A percentile compares a stretch with the other conserved stretches of the same genome.
Evolutionary conservation across 441 rosid species (phyloP).

Genomic region (Flueggea neowawraea): DNA sequence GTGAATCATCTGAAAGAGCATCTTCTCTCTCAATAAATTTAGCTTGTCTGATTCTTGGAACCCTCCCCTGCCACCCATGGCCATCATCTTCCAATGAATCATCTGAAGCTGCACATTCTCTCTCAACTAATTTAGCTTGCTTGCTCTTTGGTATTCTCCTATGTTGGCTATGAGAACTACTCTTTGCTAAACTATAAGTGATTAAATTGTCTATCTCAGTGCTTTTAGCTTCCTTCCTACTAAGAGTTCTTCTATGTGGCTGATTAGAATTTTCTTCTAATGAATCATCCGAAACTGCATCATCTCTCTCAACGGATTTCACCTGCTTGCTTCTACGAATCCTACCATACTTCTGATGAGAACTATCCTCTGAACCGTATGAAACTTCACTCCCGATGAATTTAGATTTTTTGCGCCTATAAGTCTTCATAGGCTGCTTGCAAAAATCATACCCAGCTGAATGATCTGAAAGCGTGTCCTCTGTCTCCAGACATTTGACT

Average conservation of each 20-base stretch:
- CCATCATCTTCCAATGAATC: constrained; percentile 26
- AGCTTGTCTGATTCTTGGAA: constrained; percentile 24
- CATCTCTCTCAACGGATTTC: constrained; percentile 29
- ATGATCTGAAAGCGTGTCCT: constrained; percentile 27
- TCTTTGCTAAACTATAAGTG: constrained; percentile 47
- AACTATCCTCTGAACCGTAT: constrained; percentile 20
- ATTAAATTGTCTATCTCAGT: constrained; percentile 36
- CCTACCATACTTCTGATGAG: constrained; percentile 15
- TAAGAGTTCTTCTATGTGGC: constrained; percentile 35
- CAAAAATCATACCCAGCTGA: constrained; percentile 19
- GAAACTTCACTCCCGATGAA: constrained; percentile 22
- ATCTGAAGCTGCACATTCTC: constrained; percentile 31
- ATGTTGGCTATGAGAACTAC: constrained; percentile 34
- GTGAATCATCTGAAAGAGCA: constrained; percentile 37
- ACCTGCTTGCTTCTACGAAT: constrained; percentile 15
- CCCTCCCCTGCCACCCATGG: constrained; percentile 24
- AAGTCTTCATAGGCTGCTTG: constrained; percentile 16
- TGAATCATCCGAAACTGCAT: constrained; percentile 60
- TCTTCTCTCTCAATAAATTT: constrained; percentile 37
- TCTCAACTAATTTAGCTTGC: constrained; percentile 24
- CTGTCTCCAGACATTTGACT: constrained; percentile 32
- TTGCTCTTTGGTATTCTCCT: constrained; percentile 30
- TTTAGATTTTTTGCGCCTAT: constrained; percentile 18
- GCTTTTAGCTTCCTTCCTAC: constrained; percentile 43
- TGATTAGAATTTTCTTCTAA: constrained; percentile 36